A percentile compares a stretch with the other conserved stretches of the same genome.
phyloP scores from a whole-genome alignment of 1,284 basidiomycete genomes.

The Ustilago nuda region DNA sequence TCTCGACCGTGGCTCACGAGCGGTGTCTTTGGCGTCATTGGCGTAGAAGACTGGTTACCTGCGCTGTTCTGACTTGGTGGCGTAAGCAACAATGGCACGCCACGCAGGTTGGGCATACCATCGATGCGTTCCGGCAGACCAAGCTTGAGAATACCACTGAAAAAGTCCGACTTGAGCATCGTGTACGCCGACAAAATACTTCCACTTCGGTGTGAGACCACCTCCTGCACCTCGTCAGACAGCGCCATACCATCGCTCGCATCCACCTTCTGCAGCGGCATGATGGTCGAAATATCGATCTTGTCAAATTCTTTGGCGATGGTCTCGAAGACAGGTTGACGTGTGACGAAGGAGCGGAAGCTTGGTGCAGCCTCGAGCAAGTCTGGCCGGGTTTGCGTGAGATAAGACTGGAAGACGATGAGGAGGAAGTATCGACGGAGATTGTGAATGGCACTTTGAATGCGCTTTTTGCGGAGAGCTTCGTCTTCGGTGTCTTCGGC shows the following conservation, averaged over 20 bases:
- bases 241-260: slow-evolving; percentile 80
- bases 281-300: slow-evolving; percentile 83
- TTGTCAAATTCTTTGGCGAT: slow-evolving; percentile 89
- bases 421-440: slow-evolving; percentile 81
- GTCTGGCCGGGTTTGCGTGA: slow-evolving; percentile 85
- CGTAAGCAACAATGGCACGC: slow-evolving; percentile 56
- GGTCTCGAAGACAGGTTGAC: slow-evolving; percentile 84
- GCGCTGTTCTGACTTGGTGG: slow-evolving; percentile 22
- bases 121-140: slow-evolving; percentile 63
- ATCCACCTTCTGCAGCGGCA: slow-evolving; percentile 77
- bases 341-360: slow-evolving; percentile 63
- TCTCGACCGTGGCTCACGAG: slow-evolving; percentile 46
- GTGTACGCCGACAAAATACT: slow-evolving; percentile 89
- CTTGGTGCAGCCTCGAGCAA: slow-evolving; percentile 50
- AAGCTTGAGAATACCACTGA: slow-evolving; percentile 71
- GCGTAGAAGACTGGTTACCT: slow-evolving; percentile 26
- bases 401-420: slow-evolving; percentile 92
- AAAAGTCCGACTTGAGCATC: slow-evolving; percentile 97
- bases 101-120: slow-evolving; percentile 67
- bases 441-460: slow-evolving; percentile 53
- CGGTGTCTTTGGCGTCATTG: slow-evolving; percentile 39
- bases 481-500: slow-evolving; percentile 85
- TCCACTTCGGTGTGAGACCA: slow-evolving; percentile 84
- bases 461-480: slow-evolving; percentile 76
- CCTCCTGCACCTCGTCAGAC: slow-evolving; percentile 68